Evolutionary conservation across 2,329 filamentous ascomycete species (phyloP), one percentile per base, ranked within the genome.

Genomic region (Hypoxylon sp.): DNA sequence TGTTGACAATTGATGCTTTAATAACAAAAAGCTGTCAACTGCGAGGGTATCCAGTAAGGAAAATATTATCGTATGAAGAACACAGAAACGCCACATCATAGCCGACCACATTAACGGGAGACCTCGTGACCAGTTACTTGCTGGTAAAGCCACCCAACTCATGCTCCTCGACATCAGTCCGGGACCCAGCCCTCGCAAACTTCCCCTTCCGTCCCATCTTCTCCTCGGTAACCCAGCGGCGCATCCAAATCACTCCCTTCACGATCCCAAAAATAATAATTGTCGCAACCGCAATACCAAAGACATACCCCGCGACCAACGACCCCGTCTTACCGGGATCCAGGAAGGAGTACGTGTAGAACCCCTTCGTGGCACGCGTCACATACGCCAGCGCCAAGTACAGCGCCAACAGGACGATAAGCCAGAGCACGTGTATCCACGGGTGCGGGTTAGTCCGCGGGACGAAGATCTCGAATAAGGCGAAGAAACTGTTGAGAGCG

Each of bases 321-420:
- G 83, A 85, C 27, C 84, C 83, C 52, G 85, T 78, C 16, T 76
- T 74, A 14, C 52, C 60, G 1, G 88, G 84, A 75, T 97, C 84
- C n/a, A 97, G 85, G 79, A 97, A 97, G 62, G 74, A 76, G 80
- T 97, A 97, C 0, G 91, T 85, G 77, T 94, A 96, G 76, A 90
- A 92, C 2, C 87, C 87, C 76, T 93, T 83, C 0, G 88, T 89
- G 3, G 87, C 87, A 65, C 86, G 79, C 0, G 91, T 94, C 21
- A 96, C 71, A 77, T 92, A 96, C 0, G 92, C 92, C 14, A 96
- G 80, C 0, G 81, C 86, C 9, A 94, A 84, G 76, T 96, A 97
- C 3, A 90, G 79, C 0, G 87, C 87, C 43, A 96, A 84, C 5
- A 96, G 77, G n/a, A 93, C 61, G 68, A 94, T 78, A 12, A 94